A percentile compares a stretch with the other conserved stretches of the same genome.
These are phyloP conservation scores for Phytophthora chlamydospora DNA, from an alignment of 352 stramenopile species.

Conservation along the genomic window DNA sequence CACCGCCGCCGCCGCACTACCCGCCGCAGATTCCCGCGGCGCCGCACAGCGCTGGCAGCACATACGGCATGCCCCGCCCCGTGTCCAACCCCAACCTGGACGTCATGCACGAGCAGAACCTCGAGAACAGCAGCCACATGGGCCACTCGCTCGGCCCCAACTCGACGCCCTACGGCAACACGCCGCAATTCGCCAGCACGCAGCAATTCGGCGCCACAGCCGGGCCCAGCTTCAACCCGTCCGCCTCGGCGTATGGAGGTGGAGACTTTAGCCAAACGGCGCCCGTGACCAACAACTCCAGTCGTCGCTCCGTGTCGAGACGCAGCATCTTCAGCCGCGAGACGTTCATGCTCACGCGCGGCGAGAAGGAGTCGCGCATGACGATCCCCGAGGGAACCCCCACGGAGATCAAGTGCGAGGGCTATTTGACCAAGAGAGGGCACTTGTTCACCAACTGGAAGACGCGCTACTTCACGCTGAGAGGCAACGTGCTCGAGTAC, in stretches of 20 bases:
- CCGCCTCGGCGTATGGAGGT: constrained; percentile 25
- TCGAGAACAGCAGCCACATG: constrained; percentile 46
- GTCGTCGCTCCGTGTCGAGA: constrained; percentile 61
- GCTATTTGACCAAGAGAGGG: constrained; percentile 87
- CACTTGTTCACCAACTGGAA: constrained; percentile 93
- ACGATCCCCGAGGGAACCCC: constrained; percentile 62
- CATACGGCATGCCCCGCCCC: constrained; percentile 52
- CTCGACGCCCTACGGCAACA: constrained; percentile 34
- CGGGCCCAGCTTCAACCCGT: constrained; percentile 33
- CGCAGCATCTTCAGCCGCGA: constrained; percentile 80
- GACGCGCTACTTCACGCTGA: constrained; percentile 89
- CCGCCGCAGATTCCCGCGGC: constrained; percentile 43
- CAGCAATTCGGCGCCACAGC: constrained; percentile 21
- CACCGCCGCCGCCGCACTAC: constrained; percentile 61
- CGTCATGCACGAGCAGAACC: constrained; percentile 40
- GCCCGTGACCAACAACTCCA: constrained; percentile 30
- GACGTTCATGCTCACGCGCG: constrained; percentile 78
- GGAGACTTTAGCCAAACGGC: constrained; percentile 42
- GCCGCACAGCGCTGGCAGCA: constrained; percentile 13
- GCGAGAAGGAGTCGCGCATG: constrained; percentile 67
- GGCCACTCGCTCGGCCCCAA: constrained; percentile 75
- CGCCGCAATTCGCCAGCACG: constrained; percentile 38
- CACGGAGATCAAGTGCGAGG: constrained; percentile 75
- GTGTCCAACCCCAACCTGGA: constrained; percentile 75
- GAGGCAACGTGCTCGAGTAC: constrained; percentile 85